phyloP scores from a whole-genome alignment of 306 rosid species.

The Dicorynia guianensis region DNA sequence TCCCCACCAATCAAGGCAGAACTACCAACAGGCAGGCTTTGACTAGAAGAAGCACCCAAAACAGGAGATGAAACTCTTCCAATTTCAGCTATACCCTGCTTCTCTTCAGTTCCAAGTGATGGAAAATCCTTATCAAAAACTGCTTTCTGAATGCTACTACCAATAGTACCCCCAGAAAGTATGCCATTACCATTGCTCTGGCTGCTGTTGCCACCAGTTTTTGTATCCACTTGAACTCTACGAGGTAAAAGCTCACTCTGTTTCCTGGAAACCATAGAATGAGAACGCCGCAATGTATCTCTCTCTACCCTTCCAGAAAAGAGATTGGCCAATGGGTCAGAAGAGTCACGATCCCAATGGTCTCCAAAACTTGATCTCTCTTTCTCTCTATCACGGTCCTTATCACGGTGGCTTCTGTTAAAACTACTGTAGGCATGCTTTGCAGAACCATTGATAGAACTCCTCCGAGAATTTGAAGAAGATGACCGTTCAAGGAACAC shows the following conservation, averaged over 20 bases:
- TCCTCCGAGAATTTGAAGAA: slow-evolving; percentile 81
- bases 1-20: slow-evolving; percentile 91
- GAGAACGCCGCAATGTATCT: slow-evolving; percentile 81
- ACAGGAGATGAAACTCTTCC: slow-evolving; percentile 89
- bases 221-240: slow-evolving; percentile 63
- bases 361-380: slow-evolving; percentile 73
- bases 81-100: slow-evolving; percentile 67
- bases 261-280: slow-evolving; percentile 84
- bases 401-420: slow-evolving; percentile 87
- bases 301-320: slow-evolving; percentile 74
- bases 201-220: slow-evolving; percentile 56
- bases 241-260: slow-evolving; percentile 66
- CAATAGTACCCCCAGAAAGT: slow-evolving; percentile 59
- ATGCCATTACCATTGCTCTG: slow-evolving; percentile 67
- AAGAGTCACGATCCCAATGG: slow-evolving; percentile 76
- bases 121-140: slow-evolving; percentile 97
- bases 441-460: slow-evolving; percentile 81
- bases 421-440: slow-evolving; percentile 98
- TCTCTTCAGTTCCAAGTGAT: slow-evolving; percentile 89
- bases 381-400: slow-evolving; percentile 95
- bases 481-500: slow-evolving; percentile 77
- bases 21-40: slow-evolving; percentile 75
- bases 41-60: slow-evolving; percentile 71
- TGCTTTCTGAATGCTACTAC: slow-evolving; percentile 69
- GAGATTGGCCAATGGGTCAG: slow-evolving; percentile 72